These are phyloP conservation scores for Spathaspora boniae DNA, from an alignment of 805 yeast species.

Conservation along the genomic window DNA sequence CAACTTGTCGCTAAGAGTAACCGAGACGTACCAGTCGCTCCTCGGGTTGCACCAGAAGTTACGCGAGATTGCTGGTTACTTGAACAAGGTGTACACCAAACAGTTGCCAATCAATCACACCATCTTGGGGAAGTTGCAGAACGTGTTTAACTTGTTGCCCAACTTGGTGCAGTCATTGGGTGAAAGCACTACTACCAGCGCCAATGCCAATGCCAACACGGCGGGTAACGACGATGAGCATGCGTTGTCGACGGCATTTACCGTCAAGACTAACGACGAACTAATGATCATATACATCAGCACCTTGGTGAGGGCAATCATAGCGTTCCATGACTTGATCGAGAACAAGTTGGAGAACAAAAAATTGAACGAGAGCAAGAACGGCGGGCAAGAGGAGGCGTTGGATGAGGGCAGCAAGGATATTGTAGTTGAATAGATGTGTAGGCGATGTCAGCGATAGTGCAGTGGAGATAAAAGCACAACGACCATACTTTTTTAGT, in stretches of 20 bases:
- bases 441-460: no score
- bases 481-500: no score
- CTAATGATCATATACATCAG: constrained; percentile 90
- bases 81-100: constrained; percentile 67
- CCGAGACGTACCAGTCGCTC: constrained; percentile 84
- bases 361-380: constrained; percentile 34
- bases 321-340: constrained; percentile 94
- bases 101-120: constrained; percentile 84
- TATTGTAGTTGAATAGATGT: no score
- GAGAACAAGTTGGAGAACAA: constrained; percentile 91
- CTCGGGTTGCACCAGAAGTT: constrained; percentile 81
- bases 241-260: constrained; percentile 76
- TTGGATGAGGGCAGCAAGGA: not conserved
- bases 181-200: constrained; percentile 5
- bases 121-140: constrained; percentile 89
- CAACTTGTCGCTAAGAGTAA: constrained; percentile 76
- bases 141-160: constrained; percentile 89
- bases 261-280: constrained; percentile 92
- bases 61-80: constrained; percentile 70
- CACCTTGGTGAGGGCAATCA: constrained; percentile 86
- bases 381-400: constrained; percentile 1
- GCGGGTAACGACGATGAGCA: no score
- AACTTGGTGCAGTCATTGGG: constrained; percentile 46
- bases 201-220: constrained; percentile 13
- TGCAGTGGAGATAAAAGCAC: no score